Base-by-base conservation (phyloP, 352 stramenopile genomes). In the Lagenidium giganteum region DNA sequence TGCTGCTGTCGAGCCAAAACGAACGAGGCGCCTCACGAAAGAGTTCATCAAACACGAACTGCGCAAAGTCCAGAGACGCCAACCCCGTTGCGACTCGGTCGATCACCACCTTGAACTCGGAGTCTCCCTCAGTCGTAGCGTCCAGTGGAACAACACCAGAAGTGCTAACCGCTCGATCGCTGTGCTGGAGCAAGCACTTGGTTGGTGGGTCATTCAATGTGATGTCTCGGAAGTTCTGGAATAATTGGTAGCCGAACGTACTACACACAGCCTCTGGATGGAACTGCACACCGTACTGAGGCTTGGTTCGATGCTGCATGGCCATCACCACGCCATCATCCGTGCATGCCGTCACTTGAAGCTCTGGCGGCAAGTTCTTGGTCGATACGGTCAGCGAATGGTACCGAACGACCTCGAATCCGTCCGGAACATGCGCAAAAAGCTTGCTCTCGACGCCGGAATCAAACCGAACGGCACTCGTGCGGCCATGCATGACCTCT, bases 231-330 rank as follows among this genome's bases (percentile, higher is more conserved):
- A 97, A 97, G 58, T 97, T 97, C 35, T 87, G 69, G 22, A 97
- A 74, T 21, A 97, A 56, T 43, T 93, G 72, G 46, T 84, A 85
- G 3, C 89, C 89, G 42, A 78, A 84, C 28, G 66, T 51, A 28
- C 57, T 97, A 51, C 93, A 96, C 38, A 99, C 93, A 5, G 82
- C 93, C 64, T 99, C 95, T 1, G 95, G 95, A 57, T 99, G 95
- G 70, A 99, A 99, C 64, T 99, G 95, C 24, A 98, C 90, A 37
- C 95, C 95, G 58, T 91, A 98, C 53, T 98, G 91, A 33, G 73
- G 85, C 67, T 86, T 82, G 5, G 50, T 46, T 8, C 57, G 53
- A 61, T 98, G 90, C 42, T 72, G 51, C 20, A 98, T 52, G 5
- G 69, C 94, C 92, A 98, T 98, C 37, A 96, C 71, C 18, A 89